Evolutionary conservation across 2,329 filamentous ascomycete species (phyloP).

Genomic region (Cladosporium sp.): DNA sequence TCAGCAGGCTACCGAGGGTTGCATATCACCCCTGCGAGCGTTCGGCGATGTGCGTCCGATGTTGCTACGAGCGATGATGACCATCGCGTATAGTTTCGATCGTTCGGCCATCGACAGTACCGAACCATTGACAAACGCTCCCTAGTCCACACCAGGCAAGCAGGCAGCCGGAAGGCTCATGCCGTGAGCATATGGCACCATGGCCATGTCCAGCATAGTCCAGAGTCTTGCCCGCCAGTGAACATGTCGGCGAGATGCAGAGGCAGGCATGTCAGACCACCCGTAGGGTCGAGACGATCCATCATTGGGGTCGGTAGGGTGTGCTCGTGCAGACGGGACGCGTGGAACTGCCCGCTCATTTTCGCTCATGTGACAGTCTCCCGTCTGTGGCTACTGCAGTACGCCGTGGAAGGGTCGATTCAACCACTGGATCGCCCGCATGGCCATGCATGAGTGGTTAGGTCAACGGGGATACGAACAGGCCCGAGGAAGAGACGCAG

Average conservation of each 20-base stretch:
- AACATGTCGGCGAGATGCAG: conserved; percentile 49
- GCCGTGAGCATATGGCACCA: conserved; percentile 12
- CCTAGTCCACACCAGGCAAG: conserved; percentile 28
- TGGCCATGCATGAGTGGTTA: conserved; percentile 30
- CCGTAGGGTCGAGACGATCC: conserved; percentile 18
- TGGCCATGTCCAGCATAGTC: conserved; percentile 2
- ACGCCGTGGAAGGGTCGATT: conserved; percentile 46
- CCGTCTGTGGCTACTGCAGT: conserved; percentile 44
- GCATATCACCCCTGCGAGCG: conserved; percentile 5
- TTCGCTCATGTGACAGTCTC: conserved; percentile 39
- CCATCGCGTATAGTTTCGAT: conserved; percentile 15
- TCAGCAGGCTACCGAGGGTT: conserved; percentile 1
- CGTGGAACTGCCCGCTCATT: conserved; percentile 34
- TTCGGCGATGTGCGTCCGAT: conserved; percentile 11
- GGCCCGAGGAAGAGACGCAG: conserved; percentile 32
- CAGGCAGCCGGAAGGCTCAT: conserved; percentile 2
- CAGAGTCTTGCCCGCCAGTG: conserved; percentile 43
- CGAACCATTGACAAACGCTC: conserved; percentile 6
- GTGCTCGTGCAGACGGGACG: conserved; percentile 27
- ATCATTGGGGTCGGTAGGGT: conserved; percentile 17
- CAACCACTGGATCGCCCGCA: conserved; percentile 45
- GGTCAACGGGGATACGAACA: conserved; percentile 21
- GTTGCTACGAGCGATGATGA: neutral
- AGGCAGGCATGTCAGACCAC: conserved; percentile 35
- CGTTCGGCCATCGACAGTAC: neutral